Base-by-base conservation (phyloP, 2,329 filamentous ascomycete species). In the Venturia carpophila region DNA sequence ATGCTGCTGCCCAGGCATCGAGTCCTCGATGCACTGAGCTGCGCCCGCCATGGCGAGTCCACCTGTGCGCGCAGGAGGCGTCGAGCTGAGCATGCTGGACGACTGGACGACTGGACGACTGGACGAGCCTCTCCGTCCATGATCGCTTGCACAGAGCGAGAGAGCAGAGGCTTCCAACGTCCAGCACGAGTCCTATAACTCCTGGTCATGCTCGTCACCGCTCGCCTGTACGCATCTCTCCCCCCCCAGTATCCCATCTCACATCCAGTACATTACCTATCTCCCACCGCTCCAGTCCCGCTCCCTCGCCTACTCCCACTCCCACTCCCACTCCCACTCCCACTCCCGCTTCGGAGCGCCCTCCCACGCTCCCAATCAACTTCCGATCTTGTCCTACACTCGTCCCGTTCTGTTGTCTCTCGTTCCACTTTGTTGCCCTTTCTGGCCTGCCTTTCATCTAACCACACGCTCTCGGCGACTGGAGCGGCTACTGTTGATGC, bases 381-480 rank as follows among this genome's bases (percentile, higher is more conserved):
- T 58, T 21, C 52, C 52, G 27, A 58, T 58, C 52, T 37, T 58
- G 52, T 58, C 52, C 52, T 7, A 58, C 52, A 37, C 2, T 42
- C 42, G 10, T 41, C 43, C 39, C 21, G 5, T 43, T 39, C 17
- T 61, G 24, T 27, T 45, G 39, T 61, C 42, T 61, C 60, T 43
- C 42, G 37, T 61, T 61, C 60, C 42, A 34, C 60, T 27, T 61
- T 39, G 11, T 61, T 61, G 24, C 60, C 60, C n/a, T 61, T 61
- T 61, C 30, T 11, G 60, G 60, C 39, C 37, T 61, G 42, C 39
- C 42, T 24, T 45, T 61, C 60, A 61, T 61, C 60, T 61, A 37
- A 37, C 39, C 39, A 27, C 60, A 21, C 39, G n/a, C 60, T n/a
- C 60, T 45, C 27, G 60, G 60, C 39, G 11, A 37, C 27, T 61